These are phyloP conservation scores for Tylopilus subfusipes DNA, from an alignment of 768 basidiomycete species.

Conservation along the genomic window DNA sequence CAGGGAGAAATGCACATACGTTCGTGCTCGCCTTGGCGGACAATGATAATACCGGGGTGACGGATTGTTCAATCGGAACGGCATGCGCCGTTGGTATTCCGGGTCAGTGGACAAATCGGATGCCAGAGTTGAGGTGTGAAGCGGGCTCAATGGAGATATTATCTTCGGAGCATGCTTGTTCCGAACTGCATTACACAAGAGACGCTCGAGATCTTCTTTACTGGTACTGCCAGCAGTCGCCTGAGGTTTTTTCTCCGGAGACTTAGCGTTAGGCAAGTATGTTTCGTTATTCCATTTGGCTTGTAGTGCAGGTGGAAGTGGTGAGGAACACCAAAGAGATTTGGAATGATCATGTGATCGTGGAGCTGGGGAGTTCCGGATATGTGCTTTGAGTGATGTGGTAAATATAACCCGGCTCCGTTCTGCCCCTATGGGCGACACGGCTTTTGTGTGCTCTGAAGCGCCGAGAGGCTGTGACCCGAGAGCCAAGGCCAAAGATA, in stretches of 20 bases:
- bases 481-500: constrained; percentile 22
- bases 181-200: constrained; percentile 23
- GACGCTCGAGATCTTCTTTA: constrained; percentile 19
- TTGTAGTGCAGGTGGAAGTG: constrained; percentile 1
- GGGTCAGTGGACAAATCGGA: constrained; percentile 16
- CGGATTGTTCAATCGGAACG: constrained; percentile 17
- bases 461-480: constrained; percentile 26
- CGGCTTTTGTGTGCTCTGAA: constrained; percentile 19
- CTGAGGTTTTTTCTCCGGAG: constrained; percentile 1
- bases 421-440: constrained; percentile 31
- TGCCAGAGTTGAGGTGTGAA: constrained; percentile 18
- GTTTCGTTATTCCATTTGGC: constrained; percentile 3
- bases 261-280: background rate
- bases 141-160: constrained; percentile 31
- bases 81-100: constrained; percentile 18
- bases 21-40: constrained; percentile 21
- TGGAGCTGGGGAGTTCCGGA: background rate
- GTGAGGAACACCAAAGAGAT: constrained; percentile 10
- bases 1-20: constrained; percentile 18
- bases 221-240: background rate
- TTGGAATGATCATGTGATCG: background rate
- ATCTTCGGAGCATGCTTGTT: constrained; percentile 29
- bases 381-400: constrained; percentile 9
- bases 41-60: constrained; percentile 23
- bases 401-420: constrained; percentile 23